phyloP scores from a whole-genome alignment of 106 monocot species.

The Amphibolis antarctica region DNA sequence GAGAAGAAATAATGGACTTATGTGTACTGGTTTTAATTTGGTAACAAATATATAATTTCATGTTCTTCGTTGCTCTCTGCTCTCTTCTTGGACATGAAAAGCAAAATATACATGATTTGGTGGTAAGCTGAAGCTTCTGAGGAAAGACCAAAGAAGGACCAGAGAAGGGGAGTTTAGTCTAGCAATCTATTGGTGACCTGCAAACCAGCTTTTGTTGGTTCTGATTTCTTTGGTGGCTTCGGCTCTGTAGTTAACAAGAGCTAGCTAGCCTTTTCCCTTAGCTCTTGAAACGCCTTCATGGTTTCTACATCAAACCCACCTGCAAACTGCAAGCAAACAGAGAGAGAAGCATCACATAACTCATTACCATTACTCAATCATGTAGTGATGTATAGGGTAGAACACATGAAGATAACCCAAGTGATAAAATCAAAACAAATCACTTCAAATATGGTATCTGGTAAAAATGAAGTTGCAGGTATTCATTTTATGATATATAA shows the following conservation, averaged over 20 bases:
- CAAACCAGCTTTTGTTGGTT: neutral
- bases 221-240: conserved; percentile 18
- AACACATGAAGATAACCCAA: no score
- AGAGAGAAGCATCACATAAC: neutral
- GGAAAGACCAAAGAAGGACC: no score
- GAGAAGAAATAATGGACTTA: neutral
- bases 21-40: neutral
- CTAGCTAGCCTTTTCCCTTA: conserved; percentile 58
- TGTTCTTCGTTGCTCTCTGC: neutral
- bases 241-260: conserved; percentile 29
- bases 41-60: neutral
- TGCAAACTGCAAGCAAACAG: conserved; percentile 46
- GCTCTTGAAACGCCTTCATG: conserved; percentile 82
- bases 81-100: no score
- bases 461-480: no score
- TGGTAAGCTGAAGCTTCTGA: no score
- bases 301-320: conserved; percentile 94
- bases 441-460: no score
- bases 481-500: no score
- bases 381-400: no score
- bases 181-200: conserved; percentile 5
- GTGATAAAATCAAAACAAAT: no score
- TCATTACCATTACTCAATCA: neutral
- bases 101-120: no score
- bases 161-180: neutral